Conservation (phyloP, 2,329 filamentous ascomycete genomes). For the Thielaviopsis ethacetica region DNA sequence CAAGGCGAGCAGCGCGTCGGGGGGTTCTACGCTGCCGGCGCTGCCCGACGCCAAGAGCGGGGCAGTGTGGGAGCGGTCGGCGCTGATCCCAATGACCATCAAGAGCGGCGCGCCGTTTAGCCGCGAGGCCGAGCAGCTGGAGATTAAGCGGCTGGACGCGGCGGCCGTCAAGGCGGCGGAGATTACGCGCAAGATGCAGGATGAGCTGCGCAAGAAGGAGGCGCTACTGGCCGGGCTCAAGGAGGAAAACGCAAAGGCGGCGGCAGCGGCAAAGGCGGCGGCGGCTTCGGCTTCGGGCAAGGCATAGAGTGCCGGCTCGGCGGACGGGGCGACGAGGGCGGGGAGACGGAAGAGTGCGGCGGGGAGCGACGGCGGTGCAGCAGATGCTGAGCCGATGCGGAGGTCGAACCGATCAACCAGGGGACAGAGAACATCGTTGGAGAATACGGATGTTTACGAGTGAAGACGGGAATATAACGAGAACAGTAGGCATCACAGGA, state of each 20-base stretch:
- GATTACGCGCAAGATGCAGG: slow-evolving; percentile 41
- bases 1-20: slow-evolving; percentile 17
- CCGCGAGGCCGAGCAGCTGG: slow-evolving; percentile 48
- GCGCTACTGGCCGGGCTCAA: slow-evolving; percentile 43
- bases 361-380: neutral
- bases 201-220: slow-evolving; percentile 48
- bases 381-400: neutral
- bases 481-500: slow-evolving; percentile 2
- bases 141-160: slow-evolving; percentile 43
- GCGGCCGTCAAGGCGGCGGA: slow-evolving; percentile 48
- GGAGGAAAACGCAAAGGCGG: slow-evolving; percentile 36
- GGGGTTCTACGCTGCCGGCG: slow-evolving; percentile 20
- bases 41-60: slow-evolving; percentile 25
- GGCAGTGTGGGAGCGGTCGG: slow-evolving; percentile 48
- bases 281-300: slow-evolving; percentile 9
- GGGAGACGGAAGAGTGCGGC: neutral
- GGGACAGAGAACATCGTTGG: slow-evolving; percentile 2
- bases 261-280: slow-evolving; percentile 18
- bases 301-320: slow-evolving; percentile 6
- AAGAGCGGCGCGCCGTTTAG: slow-evolving; percentile 58
- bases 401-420: slow-evolving; percentile 4
- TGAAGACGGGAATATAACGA: neutral
- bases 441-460: neutral
- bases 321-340: neutral
- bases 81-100: slow-evolving; percentile 55